phyloP scores from a whole-genome alignment of 2,329 filamentous ascomycete genomes.

The Sodiomyces alkalinus region DNA sequence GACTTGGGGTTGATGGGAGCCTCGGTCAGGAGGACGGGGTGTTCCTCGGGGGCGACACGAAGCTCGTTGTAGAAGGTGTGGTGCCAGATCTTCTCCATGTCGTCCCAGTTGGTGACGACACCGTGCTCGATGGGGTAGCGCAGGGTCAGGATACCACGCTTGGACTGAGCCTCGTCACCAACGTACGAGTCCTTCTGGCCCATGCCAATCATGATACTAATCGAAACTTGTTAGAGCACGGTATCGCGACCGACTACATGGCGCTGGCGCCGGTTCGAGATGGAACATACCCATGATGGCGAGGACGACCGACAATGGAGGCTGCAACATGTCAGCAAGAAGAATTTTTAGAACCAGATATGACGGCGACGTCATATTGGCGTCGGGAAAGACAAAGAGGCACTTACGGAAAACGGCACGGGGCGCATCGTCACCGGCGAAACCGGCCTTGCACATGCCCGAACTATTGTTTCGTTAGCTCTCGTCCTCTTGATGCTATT shows the following conservation, averaged over 20 bases:
- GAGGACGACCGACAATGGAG: slow-evolving; percentile 98
- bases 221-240: no score
- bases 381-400: slow-evolving; percentile 14
- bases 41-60: slow-evolving; percentile 98
- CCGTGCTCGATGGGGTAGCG: slow-evolving; percentile 99
- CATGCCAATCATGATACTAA: slow-evolving; percentile 99
- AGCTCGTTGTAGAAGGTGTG: slow-evolving; percentile 99
- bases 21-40: slow-evolving; percentile 97
- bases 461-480: slow-evolving; percentile 53
- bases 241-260: no score
- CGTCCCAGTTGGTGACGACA: slow-evolving; percentile 99
- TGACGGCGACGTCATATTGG: slow-evolving; percentile 3
- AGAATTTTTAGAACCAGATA: neutral
- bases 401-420: slow-evolving; percentile 99
- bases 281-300: slow-evolving; percentile 90
- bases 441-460: slow-evolving; percentile 99
- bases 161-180: slow-evolving; percentile 99
- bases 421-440: slow-evolving; percentile 99
- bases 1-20: slow-evolving; percentile 99
- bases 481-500: neutral
- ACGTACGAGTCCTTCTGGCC: slow-evolving; percentile 99
- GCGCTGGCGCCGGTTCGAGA: slow-evolving; percentile 3
- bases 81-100: slow-evolving; percentile 99
- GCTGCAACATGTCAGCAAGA: slow-evolving; percentile 41
- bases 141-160: slow-evolving; percentile 99